Conservation (phyloP, 129 eudicot species). For the Calendula officinalis region DNA sequence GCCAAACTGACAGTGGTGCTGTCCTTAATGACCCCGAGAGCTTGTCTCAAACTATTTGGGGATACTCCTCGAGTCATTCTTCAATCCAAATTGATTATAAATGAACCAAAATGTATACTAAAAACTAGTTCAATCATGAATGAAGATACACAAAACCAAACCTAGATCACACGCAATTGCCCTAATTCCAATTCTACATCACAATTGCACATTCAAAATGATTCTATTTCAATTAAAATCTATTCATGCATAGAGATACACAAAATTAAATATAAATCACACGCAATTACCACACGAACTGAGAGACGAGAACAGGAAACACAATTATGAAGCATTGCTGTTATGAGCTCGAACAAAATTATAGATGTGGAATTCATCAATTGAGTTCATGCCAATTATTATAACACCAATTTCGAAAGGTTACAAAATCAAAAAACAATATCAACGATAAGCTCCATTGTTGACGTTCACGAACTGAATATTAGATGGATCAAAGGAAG, state of each 20-base stretch:
- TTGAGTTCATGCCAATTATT: background rate
- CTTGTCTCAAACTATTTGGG: slow-evolving; percentile 68
- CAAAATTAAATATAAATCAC: slow-evolving; percentile 8
- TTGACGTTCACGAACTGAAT: slow-evolving; percentile 16
- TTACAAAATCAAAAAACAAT: background rate
- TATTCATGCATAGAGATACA: too few species aligned
- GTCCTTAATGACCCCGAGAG: slow-evolving; percentile 86
- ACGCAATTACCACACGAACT: too few species aligned
- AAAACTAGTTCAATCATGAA: background rate
- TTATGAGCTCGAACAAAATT: slow-evolving; percentile 6
- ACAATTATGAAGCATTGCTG: background rate
- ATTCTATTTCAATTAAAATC: slow-evolving; percentile 3
- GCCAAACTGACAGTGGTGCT: slow-evolving; percentile 86
- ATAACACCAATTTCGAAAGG: background rate
- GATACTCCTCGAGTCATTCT: slow-evolving; percentile 73
- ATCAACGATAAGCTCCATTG: slow-evolving; percentile 19
- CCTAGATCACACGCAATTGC: too few species aligned
- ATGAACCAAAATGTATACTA: background rate
- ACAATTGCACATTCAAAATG: background rate
- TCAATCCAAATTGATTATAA: slow-evolving; percentile 3
- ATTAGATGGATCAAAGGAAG: slow-evolving; percentile 17
- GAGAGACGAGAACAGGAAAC: background rate
- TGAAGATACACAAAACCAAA: background rate
- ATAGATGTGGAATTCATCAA: background rate
- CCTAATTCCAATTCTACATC: slow-evolving; percentile 1